Conservation (phyloP, 352 stramenopile species). For the Poterioochromonas sp. region DNA sequence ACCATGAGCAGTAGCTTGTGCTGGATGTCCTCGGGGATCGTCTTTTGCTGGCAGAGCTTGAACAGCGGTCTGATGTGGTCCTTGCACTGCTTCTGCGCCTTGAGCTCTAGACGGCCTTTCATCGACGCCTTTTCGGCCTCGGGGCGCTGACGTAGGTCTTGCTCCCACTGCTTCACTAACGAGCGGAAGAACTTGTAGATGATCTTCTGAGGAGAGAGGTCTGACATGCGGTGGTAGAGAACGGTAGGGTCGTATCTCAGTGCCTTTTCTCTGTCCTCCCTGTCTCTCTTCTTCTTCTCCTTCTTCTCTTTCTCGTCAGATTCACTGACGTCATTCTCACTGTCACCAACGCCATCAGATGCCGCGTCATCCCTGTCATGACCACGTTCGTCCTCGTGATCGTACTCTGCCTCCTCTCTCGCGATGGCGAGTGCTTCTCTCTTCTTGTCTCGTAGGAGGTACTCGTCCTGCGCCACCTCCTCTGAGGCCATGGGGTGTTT, state of each 20-base stretch:
- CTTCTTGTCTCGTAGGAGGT: no score
- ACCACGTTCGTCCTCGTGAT: background rate
- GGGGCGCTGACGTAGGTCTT: constrained; percentile 66
- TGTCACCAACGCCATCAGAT: constrained; percentile 19
- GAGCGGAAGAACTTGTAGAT: constrained; percentile 80
- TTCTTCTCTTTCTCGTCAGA: constrained; percentile 34
- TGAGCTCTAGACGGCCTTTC: constrained; percentile 68
- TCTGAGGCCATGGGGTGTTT: no score
- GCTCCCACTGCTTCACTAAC: constrained; percentile 85
- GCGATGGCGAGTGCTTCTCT: no score
- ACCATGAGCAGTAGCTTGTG: constrained; percentile 69
- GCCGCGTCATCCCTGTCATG: background rate
- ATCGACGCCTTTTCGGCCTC: constrained; percentile 76
- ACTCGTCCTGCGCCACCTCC: no score
- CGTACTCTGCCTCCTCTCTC: no score
- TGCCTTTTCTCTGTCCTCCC: background rate
- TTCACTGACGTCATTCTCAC: constrained; percentile 26
- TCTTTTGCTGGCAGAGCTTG: constrained; percentile 83
- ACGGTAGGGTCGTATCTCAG: background rate
- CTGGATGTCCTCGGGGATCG: constrained; percentile 73
- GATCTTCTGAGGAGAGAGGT: constrained; percentile 52
- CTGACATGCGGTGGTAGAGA: constrained; percentile 40
- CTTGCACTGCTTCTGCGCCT: constrained; percentile 96
- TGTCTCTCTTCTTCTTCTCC: constrained; percentile 7
- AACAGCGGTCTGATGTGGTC: constrained; percentile 96